Evolutionary conservation across 257 asterid species (phyloP).

Genomic region (Nicotiana benthamiana): DNA sequence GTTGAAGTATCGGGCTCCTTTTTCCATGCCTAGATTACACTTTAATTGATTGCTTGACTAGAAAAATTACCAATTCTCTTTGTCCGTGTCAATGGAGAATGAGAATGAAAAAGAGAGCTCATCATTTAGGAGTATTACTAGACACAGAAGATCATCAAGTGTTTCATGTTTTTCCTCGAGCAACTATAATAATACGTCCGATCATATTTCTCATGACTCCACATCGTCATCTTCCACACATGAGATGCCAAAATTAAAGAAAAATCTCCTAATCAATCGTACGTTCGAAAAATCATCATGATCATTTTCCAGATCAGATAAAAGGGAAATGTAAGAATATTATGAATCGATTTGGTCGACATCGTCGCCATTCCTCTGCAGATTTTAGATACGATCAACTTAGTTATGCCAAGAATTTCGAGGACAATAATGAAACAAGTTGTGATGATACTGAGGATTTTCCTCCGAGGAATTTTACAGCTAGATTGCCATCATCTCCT

Average conservation of each 20-base stretch:
- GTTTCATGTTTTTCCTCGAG: background rate
- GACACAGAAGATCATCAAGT: constrained; percentile 5
- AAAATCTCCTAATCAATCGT: background rate
- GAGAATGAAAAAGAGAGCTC: background rate
- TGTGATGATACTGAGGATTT: constrained; percentile 2
- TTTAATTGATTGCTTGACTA: background rate
- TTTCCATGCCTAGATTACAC: no score
- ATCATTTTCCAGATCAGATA: constrained; percentile 8
- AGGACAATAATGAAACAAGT: constrained; percentile 4
- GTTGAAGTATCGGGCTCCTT: no score
- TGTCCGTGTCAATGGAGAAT: background rate
- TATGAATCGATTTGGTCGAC: constrained; percentile 24
- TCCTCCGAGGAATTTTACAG: background rate
- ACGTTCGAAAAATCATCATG: background rate
- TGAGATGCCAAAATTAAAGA: background rate
- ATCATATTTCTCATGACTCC: background rate
- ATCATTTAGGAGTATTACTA: background rate
- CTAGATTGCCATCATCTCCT: constrained; percentile 12
- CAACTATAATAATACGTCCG: background rate
- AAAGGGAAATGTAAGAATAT: constrained; percentile 22
- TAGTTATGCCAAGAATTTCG: constrained; percentile 34
- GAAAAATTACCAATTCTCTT: background rate
- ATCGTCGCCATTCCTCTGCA: constrained; percentile 30
- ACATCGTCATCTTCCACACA: background rate
- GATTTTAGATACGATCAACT: constrained; percentile 38